Percentiles rank a stretch among this genome's conserved stretches.
These are phyloP conservation scores for Blastomyces gilchristii DNA, from an alignment of 2,329 filamentous ascomycete species.

Conservation along the genomic window DNA sequence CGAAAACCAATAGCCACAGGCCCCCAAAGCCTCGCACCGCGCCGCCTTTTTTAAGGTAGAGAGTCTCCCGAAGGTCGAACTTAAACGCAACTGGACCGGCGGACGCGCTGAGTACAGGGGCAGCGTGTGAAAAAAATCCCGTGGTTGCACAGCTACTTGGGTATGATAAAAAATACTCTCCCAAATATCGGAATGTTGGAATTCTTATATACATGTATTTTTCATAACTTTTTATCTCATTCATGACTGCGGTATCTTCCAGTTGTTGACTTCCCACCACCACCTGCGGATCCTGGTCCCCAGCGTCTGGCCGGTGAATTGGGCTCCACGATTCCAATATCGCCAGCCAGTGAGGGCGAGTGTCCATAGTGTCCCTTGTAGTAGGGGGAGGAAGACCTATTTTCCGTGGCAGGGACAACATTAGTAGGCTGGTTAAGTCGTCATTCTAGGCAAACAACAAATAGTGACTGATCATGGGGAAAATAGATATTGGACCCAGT, in stretches of 20 bases:
- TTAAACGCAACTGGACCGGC: neutral
- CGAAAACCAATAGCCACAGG: neutral
- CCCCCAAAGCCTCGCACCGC: neutral
- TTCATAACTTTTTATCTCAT: neutral
- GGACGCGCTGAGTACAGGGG: neutral
- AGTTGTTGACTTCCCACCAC: constrained; percentile 95
- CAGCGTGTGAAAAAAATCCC: neutral
- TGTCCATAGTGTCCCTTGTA: constrained; percentile 84
- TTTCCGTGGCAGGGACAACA: neutral
- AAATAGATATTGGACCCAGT: neutral
- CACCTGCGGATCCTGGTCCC: constrained; percentile 73
- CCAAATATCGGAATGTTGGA: neutral
- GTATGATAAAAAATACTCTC: neutral
- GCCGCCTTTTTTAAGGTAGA: neutral
- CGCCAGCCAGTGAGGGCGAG: constrained; percentile 78
- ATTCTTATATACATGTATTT: neutral
- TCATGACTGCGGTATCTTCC: constrained; percentile 51
- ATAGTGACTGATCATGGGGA: neutral
- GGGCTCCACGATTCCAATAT: constrained; percentile 71
- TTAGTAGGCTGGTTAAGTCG: neutral
- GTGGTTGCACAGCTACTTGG: neutral
- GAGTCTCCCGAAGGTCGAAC: neutral
- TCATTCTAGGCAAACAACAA: neutral
- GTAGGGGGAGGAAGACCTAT: constrained; percentile 72
- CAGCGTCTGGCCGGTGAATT: constrained; percentile 62